phyloP scores from a whole-genome alignment of 2,329 filamentous ascomycete genomes.

The Venturia effusa region DNA sequence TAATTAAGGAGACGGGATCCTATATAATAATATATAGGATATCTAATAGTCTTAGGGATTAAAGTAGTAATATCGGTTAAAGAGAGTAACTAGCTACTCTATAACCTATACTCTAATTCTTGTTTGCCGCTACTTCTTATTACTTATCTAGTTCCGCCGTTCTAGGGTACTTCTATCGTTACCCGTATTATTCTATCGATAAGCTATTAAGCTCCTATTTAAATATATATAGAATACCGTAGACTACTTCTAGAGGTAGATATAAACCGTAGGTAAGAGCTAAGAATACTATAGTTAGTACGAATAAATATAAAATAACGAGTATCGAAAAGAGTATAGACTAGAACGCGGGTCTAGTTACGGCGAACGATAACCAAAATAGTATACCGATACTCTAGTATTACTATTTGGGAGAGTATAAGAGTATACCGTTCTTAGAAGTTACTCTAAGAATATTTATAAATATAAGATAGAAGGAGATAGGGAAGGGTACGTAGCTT shows the following conservation, averaged over 20 bases:
- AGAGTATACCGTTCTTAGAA: no score
- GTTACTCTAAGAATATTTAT: no score
- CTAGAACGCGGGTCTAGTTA: no score
- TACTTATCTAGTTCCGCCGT: background rate
- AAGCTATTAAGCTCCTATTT: background rate
- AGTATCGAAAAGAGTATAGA: no score
- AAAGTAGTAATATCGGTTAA: constrained; percentile 23
- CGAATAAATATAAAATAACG: no score
- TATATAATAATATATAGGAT: constrained; percentile 11
- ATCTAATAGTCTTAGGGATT: constrained; percentile 24
- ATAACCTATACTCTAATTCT: constrained; percentile 4
- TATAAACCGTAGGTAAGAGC: no score
- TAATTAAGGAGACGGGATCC: background rate
- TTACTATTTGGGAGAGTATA: no score
- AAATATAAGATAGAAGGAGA: no score
- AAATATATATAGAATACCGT: background rate
- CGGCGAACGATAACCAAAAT: no score
- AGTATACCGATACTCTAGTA: no score
- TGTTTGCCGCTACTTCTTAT: constrained; percentile 4
- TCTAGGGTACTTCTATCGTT: constrained; percentile 3
- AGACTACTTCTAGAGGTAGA: constrained; percentile 8
- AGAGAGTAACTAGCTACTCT: constrained; percentile 9
- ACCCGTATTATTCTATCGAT: background rate
- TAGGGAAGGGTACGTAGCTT: no score
- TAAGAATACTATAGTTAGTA: no score